Percentiles rank a stretch among this genome's conserved stretches.
These are phyloP conservation scores for Excoecaria agallocha DNA, from an alignment of 345 rosid genomes.

Conservation along the genomic window DNA sequence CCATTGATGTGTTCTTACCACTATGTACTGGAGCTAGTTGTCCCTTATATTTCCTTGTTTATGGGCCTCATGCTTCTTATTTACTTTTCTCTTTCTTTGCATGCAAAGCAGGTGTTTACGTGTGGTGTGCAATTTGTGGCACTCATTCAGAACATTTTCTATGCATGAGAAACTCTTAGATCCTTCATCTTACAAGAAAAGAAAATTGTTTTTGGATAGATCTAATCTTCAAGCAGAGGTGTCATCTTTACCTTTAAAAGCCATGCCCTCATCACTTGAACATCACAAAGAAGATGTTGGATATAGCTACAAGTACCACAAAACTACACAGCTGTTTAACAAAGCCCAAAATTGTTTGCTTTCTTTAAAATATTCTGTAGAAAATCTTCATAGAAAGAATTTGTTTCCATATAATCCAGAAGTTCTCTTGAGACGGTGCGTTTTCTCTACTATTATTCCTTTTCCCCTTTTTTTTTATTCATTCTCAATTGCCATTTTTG, in stretches of 20 bases:
- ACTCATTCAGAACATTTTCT: constrained; percentile 46
- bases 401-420: constrained; percentile 77
- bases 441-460: constrained; percentile 10
- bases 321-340: constrained; percentile 34
- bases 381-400: constrained; percentile 61
- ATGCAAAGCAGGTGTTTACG: constrained; percentile 56
- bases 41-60: constrained; percentile 3
- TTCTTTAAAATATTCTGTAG: constrained; percentile 60
- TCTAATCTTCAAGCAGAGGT: constrained; percentile 22
- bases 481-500: constrained; percentile 10
- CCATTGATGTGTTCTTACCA: neutral
- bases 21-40: neutral
- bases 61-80: neutral
- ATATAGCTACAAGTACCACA: constrained; percentile 1
- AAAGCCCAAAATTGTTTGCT: constrained; percentile 69
- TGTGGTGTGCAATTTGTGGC: constrained; percentile 52
- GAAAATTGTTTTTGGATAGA: constrained; percentile 35
- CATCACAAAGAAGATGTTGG: constrained; percentile 18
- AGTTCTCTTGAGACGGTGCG: constrained; percentile 74
- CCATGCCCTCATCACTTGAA: constrained; percentile 9
- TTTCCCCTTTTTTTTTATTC: too few relatives aligned
- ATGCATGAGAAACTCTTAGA: constrained; percentile 23
- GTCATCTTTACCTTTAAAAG: constrained; percentile 13
- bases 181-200: constrained; percentile 46
- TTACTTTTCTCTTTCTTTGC: neutral